A percentile compares a stretch with the other conserved stretches of the same genome.
These are phyloP conservation scores for Chrysanthemum seticuspe DNA, from an alignment of 129 eudicot species.

Conservation along the genomic window DNA sequence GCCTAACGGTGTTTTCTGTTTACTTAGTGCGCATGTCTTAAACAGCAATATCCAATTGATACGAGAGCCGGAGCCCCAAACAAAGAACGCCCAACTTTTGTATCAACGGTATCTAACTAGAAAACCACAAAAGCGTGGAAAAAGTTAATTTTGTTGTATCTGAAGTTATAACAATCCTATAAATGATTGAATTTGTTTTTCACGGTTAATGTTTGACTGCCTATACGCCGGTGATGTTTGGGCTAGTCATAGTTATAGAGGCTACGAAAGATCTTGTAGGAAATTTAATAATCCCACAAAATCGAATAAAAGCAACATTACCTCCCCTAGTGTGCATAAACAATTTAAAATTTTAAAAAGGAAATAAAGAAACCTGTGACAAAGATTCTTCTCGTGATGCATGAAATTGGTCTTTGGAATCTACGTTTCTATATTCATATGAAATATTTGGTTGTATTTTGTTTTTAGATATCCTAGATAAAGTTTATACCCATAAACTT, in stretches of 20 bases:
- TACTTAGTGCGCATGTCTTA: no score
- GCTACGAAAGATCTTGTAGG: constrained; percentile 26
- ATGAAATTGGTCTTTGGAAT: constrained; percentile 20
- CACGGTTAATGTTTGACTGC: neutral
- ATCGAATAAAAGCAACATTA: constrained; percentile 35
- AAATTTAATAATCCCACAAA: constrained; percentile 20
- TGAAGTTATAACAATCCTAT: neutral
- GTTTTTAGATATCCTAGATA: no score
- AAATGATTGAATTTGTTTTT: neutral
- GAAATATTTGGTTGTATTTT: neutral
- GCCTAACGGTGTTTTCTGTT: no score
- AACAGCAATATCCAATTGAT: no score
- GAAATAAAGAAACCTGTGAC: constrained; percentile 24
- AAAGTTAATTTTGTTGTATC: no score
- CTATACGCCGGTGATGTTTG: neutral
- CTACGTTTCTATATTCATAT: neutral
- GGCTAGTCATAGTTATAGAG: constrained; percentile 24
- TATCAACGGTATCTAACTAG: no score
- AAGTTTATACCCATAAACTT: no score
- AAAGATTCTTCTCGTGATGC: constrained; percentile 39
- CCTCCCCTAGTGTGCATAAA: constrained; percentile 20
- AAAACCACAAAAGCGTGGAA: no score
- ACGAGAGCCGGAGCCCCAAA: no score
- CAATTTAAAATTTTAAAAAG: neutral
- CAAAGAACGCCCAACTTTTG: no score